Percentiles rank a stretch among this genome's conserved stretches.
phyloP scores from a whole-genome alignment of 805 yeast genomes.

The Spathaspora gorwiae region DNA sequence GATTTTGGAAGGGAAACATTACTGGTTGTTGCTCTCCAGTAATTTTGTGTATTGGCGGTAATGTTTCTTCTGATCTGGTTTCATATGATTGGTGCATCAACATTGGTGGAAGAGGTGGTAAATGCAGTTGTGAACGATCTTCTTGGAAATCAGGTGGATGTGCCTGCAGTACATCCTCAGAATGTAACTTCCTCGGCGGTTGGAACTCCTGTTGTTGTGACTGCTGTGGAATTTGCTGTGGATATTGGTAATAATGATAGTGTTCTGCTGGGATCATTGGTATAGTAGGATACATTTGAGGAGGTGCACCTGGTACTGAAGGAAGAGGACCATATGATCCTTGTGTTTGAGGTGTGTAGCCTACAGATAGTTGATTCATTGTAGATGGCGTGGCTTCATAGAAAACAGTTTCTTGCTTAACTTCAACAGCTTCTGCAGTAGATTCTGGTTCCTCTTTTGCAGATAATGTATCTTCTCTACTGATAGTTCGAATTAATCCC shows the following conservation, averaged over 20 bases:
- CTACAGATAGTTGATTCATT: conserved; percentile 1
- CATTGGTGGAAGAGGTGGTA: conserved; percentile 1
- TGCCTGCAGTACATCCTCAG: neutral
- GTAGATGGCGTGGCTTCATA: neutral
- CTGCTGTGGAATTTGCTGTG: neutral
- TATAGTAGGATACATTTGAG: neutral
- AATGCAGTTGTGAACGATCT: neutral
- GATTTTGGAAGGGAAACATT: conserved; percentile 5
- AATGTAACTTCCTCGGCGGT: neutral
- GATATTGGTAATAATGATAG: neutral
- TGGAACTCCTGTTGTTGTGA: neutral
- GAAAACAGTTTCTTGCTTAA: neutral
- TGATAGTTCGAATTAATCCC: neutral
- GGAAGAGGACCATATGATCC: neutral
- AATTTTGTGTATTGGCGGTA: neutral
- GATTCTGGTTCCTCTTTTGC: neutral
- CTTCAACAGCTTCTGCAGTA: neutral
- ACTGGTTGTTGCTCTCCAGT: neutral
- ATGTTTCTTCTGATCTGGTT: neutral
- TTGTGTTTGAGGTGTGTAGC: neutral
- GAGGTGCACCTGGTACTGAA: neutral
- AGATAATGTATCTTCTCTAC: neutral
- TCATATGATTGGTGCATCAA: neutral
- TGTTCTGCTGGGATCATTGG: neutral
- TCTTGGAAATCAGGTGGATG: neutral